Evolutionary conservation across 768 basidiomycete species (phyloP), one percentile per base, ranked within the genome.

Genomic region (Xerocomus brunneocitrinus): DNA sequence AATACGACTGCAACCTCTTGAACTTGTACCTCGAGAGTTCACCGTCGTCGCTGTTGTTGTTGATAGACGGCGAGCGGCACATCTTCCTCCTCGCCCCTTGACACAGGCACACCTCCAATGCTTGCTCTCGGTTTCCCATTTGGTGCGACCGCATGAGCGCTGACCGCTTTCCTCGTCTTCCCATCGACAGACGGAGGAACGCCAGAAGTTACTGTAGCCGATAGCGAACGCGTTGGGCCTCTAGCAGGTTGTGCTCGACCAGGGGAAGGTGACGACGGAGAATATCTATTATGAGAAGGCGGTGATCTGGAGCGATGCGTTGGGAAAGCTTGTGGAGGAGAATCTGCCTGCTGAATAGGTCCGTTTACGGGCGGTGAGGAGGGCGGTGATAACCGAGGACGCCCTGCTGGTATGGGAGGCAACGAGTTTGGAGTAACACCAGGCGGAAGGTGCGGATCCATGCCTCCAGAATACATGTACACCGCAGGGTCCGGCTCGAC

Each of bases 31-130:
- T 56, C 28, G 9, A 31, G 30, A 22, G 25, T 55, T 66, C 47
- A 65, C 76, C 70, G 82, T 63, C 83, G 76, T 60, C 80, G 83
- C 64, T 85, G 87, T 63, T 85, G 87, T 63, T 86, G 87, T 67
- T 90, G 87, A 77, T 83, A 90, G 52, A 89, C 68, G 19, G 90
- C 88, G 45, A 92, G 73, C 19, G 89, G 89, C 36, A 89, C 72
- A 63, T 91, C 89, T 64, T 91, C 89, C 62, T 91, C 89, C 63
- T 89, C 87, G 27, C 69, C 58, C 46, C 65, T 69, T 12, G 64
- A 53, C 31, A 61, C 36, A 22, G 60, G 52, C n/a, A 70, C 67
- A 49, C 78, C 74, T 35, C 62, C 67, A 8, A 57, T 27, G 47
- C 73, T 71, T 28, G 74, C 72, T 60, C 74, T 73, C 38, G 76